Evolutionary conservation across 1,139 yeast genomes (phyloP).

Genomic region (Blastobotrys persicus): DNA sequence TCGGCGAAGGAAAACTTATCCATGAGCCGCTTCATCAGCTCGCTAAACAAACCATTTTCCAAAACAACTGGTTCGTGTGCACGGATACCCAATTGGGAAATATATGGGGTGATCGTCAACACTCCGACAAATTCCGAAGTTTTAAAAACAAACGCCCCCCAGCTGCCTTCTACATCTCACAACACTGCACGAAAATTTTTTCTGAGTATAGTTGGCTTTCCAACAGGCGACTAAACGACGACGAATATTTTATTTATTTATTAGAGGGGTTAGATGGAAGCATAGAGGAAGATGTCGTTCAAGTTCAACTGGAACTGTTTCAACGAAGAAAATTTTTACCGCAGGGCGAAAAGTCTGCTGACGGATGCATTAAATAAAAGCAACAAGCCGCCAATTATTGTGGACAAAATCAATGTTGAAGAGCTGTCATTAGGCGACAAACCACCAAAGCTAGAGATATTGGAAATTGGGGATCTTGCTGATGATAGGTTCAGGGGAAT

Average conservation of each 20-base stretch:
- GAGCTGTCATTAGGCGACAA: slow-evolving; percentile 75
- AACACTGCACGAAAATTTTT: not conserved
- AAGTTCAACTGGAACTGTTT: slow-evolving; percentile 78
- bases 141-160: not conserved
- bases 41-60: too few species aligned
- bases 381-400: slow-evolving; percentile 74
- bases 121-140: not conserved
- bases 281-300: slow-evolving; percentile 56
- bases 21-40: too few species aligned
- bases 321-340: slow-evolving; percentile 63
- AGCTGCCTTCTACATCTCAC: too few species aligned
- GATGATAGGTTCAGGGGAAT: slow-evolving; percentile 80
- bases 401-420: slow-evolving; percentile 67
- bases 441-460: slow-evolving; percentile 76
- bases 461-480: slow-evolving; percentile 84
- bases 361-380: slow-evolving; percentile 73
- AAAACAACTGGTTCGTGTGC: not conserved
- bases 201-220: not conserved
- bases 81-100: not conserved
- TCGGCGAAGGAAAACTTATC: too few species aligned
- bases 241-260: not conserved
- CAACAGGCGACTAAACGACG: not conserved
- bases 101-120: not conserved
- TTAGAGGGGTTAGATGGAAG: not conserved
- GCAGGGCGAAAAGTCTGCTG: slow-evolving; percentile 65